Percentiles rank a stretch among this genome's conserved stretches.
phyloP scores from a whole-genome alignment of 1,284 basidiomycete genomes.

The Sanghuangporus sanghuang region DNA sequence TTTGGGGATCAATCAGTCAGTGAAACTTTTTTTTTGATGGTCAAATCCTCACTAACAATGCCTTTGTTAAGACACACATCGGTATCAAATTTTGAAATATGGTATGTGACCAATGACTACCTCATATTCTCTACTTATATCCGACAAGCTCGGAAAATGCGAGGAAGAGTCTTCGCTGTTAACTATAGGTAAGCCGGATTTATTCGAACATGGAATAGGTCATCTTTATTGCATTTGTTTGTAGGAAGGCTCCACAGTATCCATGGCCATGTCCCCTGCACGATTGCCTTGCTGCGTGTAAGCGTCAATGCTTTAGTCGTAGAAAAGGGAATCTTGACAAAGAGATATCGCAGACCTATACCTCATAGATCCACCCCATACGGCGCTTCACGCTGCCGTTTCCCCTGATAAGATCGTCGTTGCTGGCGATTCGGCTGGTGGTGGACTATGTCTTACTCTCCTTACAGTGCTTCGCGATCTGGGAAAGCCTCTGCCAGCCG shows the following conservation, averaged over 20 bases:
- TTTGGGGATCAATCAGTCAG: conserved; percentile 62
- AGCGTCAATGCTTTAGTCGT: conserved; percentile 17
- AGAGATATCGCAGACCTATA: conserved; percentile 58
- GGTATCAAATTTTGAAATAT: conserved; percentile 61
- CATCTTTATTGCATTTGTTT: not conserved
- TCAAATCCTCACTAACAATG: not conserved
- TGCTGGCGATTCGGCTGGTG: conserved; percentile 85
- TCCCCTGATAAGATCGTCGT: conserved; percentile 71
- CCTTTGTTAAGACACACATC: conserved; percentile 54
- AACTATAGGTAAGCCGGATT: conserved; percentile 42
- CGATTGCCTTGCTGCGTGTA: conserved; percentile 74
- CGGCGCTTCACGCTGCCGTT: conserved; percentile 63
- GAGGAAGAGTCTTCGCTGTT: conserved; percentile 62
- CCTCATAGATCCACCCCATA: conserved; percentile 70
- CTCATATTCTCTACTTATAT: not conserved
- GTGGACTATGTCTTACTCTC: conserved; percentile 61
- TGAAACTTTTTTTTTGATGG: conserved; percentile 23
- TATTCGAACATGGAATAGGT: not conserved
- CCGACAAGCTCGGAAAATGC: conserved; percentile 58
- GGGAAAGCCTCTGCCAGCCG: conserved; percentile 68
- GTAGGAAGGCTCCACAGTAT: conserved; percentile 75
- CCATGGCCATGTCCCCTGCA: conserved; percentile 86
- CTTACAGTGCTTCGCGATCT: conserved; percentile 76
- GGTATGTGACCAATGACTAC: conserved; percentile 29
- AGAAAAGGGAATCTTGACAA: not conserved